Evolutionary conservation across 805 yeast genomes (phyloP).

Genomic region (Candida ulmi): DNA sequence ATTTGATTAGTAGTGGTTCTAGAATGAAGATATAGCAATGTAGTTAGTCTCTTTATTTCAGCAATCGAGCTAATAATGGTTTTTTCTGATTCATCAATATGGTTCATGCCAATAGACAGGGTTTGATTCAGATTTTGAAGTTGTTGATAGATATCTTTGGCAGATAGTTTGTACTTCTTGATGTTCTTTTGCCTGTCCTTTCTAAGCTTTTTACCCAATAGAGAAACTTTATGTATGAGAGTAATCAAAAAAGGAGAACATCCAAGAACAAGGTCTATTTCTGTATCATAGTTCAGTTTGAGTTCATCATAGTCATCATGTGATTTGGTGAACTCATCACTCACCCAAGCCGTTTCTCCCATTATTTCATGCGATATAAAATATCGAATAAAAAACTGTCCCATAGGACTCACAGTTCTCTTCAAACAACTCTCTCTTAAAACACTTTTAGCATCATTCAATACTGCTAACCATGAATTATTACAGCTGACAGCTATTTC

Average conservation of each 20-base stretch:
- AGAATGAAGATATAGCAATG: conserved; percentile 31
- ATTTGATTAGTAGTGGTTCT: conserved; percentile 15
- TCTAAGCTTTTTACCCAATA: conserved; percentile 20
- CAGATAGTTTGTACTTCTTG: no score
- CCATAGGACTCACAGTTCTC: conserved; percentile 26
- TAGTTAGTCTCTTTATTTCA: conserved; percentile 32
- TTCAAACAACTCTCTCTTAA: conserved; percentile 23
- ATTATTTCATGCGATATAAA: conserved; percentile 37
- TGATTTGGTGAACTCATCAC: conserved; percentile 6
- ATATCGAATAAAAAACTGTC: conserved; percentile 31
- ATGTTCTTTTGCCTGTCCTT: no score
- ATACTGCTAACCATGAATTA: conserved; percentile 31
- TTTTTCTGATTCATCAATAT: conserved; percentile 13
- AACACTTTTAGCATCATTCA: conserved; percentile 33
- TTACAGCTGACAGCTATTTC: conserved; percentile 38
- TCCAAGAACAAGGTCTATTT: conserved; percentile 34
- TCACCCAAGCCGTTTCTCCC: conserved; percentile 38
- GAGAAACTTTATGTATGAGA: conserved; percentile 30
- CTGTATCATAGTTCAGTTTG: conserved; percentile 28
- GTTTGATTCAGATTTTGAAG: conserved; percentile 8
- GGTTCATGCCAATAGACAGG: conserved; percentile 16
- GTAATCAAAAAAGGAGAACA: conserved; percentile 34
- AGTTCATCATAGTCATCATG: conserved; percentile 3
- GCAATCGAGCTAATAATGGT: conserved; percentile 26
- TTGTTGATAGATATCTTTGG: no score